Conservation (phyloP, 257 asterid species). For the Nicotiana benthamiana region DNA sequence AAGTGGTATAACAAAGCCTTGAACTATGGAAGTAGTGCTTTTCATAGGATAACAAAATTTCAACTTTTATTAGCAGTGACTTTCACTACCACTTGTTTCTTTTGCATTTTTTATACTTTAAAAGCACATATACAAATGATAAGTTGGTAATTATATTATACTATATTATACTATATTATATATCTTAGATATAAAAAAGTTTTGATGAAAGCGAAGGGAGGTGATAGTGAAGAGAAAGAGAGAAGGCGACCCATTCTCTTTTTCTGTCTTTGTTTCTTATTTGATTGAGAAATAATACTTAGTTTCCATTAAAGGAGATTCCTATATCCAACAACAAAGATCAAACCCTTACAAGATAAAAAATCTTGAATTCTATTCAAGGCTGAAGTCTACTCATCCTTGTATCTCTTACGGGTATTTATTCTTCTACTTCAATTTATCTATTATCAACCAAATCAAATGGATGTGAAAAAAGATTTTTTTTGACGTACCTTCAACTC, state of each 20-base stretch:
- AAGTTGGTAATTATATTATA: slow-evolving; percentile 17
- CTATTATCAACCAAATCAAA: too few relatives aligned
- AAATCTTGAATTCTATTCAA: background rate
- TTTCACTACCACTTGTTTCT: slow-evolving; percentile 34
- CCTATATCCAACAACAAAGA: background rate
- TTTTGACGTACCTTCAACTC: too few relatives aligned
- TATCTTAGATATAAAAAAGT: slow-evolving; percentile 25
- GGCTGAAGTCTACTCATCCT: too few relatives aligned
- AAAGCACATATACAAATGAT: slow-evolving; percentile 25
- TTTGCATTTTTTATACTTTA: slow-evolving; percentile 3
- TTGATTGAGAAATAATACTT: slow-evolving; percentile 27
- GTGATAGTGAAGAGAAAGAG: slow-evolving; percentile 31
- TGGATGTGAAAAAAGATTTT: too few relatives aligned
- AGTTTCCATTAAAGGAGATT: slow-evolving; percentile 20
- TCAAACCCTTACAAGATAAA: background rate
- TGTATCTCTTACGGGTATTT: background rate
- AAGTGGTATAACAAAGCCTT: background rate
- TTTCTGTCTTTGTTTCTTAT: slow-evolving; percentile 45
- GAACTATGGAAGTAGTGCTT: slow-evolving; percentile 10
- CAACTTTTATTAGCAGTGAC: slow-evolving; percentile 14
- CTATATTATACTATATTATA: background rate
- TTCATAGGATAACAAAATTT: slow-evolving; percentile 8
- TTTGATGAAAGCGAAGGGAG: slow-evolving; percentile 58
- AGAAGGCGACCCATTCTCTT: slow-evolving; percentile 44
- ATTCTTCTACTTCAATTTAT: background rate